phyloP scores from a whole-genome alignment of 768 basidiomycete species.

The Thelephora ganbajun region DNA sequence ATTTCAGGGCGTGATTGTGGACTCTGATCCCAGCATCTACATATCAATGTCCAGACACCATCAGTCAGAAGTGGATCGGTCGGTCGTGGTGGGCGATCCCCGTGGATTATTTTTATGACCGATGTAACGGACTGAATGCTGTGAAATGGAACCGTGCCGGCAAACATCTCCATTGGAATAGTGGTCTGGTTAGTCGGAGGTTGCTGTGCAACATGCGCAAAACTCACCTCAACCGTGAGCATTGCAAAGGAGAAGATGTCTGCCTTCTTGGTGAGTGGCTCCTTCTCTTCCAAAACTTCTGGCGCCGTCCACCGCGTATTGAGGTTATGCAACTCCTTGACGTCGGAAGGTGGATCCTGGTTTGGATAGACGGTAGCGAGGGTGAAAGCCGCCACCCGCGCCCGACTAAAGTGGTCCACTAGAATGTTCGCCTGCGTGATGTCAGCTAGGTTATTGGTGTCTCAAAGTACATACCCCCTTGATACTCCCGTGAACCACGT shows the following conservation, averaged over 20 bases:
- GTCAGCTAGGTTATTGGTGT: background rate
- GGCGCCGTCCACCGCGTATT: slow-evolving; percentile 2
- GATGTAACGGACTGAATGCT: too few relatives aligned
- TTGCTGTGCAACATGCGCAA: too few relatives aligned
- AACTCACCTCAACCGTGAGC: slow-evolving; percentile 4
- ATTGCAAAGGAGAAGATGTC: slow-evolving; percentile 4
- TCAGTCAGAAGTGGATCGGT: too few relatives aligned
- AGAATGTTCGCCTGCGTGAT: slow-evolving; percentile 2
- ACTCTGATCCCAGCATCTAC: too few relatives aligned
- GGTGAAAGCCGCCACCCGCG: background rate
- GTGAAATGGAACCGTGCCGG: too few relatives aligned
- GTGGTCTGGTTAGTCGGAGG: too few relatives aligned
- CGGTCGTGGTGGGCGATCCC: too few relatives aligned
- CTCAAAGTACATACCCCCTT: slow-evolving; percentile 1
- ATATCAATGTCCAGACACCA: too few relatives aligned
- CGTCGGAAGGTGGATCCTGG: background rate
- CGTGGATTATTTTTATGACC: too few relatives aligned
- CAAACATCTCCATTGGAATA: too few relatives aligned
- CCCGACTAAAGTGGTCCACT: background rate
- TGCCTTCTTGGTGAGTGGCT: background rate
- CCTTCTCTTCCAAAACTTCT: background rate
- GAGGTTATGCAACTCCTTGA: background rate
- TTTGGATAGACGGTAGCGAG: background rate
- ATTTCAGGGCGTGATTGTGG: too few relatives aligned
- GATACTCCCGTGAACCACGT: slow-evolving; percentile 2